Evolutionary conservation across 805 yeast genomes (phyloP).

Genomic region (Phaffomyces thermotolerans): DNA sequence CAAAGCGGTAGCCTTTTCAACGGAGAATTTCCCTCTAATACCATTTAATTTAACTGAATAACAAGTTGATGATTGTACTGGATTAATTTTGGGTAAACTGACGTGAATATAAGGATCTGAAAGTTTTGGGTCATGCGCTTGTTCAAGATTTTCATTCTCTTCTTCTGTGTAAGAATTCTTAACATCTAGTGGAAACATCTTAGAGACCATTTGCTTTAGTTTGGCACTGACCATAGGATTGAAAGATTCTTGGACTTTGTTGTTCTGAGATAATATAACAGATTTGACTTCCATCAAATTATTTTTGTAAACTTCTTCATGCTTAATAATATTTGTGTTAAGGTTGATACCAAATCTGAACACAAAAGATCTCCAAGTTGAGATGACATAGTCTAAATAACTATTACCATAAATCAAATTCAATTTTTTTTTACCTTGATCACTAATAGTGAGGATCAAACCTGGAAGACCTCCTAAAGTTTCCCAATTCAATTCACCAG

Average conservation of each 20-base stretch:
- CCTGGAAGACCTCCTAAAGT: conserved; percentile 94
- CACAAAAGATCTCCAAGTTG: conserved; percentile 84
- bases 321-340: conserved; percentile 22
- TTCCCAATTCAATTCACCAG: conserved; percentile 74
- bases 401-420: conserved; percentile 47
- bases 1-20: conserved; percentile 53
- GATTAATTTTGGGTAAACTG: conserved; percentile 24
- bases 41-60: conserved; percentile 65
- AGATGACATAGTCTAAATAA: conserved; percentile 47
- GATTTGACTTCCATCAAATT: conserved; percentile 25
- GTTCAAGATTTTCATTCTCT: conserved; percentile 16
- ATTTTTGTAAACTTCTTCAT: conserved; percentile 24
- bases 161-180: conserved; percentile 29
- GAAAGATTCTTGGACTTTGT: conserved; percentile 4
- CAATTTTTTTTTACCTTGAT: conserved; percentile 57
- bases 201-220: conserved; percentile 28
- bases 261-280: conserved; percentile 6
- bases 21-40: conserved; percentile 69
- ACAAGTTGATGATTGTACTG: conserved; percentile 39
- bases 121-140: conserved; percentile 28
- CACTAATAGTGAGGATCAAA: conserved; percentile 70
- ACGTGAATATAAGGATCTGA: conserved; percentile 30
- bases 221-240: conserved; percentile 1
- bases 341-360: conserved; percentile 67
- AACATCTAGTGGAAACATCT: conserved; percentile 53